phyloP scores from a whole-genome alignment of 2,329 filamentous ascomycete genomes.

The Trichoderma sp. region DNA sequence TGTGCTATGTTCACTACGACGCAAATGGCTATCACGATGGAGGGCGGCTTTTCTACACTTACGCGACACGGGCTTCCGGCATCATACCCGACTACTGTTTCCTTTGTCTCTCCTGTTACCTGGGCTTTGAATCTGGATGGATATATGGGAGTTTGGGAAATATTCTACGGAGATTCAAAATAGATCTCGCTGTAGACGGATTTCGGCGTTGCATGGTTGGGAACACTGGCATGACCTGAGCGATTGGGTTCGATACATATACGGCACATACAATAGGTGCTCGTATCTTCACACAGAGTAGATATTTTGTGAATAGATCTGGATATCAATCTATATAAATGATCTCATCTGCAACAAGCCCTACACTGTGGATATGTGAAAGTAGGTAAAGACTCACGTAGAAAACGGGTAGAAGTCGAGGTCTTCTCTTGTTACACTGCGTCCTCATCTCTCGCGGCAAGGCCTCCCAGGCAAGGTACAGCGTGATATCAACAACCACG shows the following conservation, averaged over 20 bases:
- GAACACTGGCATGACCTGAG: neutral
- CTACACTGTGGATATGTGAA: too few species aligned
- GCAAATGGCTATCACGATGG: conserved; percentile 24
- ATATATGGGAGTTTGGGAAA: conserved; percentile 6
- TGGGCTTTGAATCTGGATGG: conserved; percentile 4
- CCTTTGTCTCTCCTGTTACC: conserved; percentile 11
- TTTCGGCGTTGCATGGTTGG: conserved; percentile 11
- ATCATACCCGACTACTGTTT: conserved; percentile 3
- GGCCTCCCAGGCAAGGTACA: too few species aligned
- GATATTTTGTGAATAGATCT: conserved; percentile 3
- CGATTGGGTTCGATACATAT: conserved; percentile 9
- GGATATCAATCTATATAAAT: too few species aligned
- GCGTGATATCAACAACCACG: too few species aligned
- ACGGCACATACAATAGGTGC: neutral
- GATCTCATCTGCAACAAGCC: too few species aligned
- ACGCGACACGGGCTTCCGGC: conserved; percentile 8
- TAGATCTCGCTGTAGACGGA: conserved; percentile 18
- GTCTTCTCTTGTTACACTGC: too few species aligned
- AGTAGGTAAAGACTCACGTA: too few species aligned
- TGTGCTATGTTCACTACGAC: conserved; percentile 25
- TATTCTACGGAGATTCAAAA: neutral
- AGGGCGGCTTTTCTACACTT: conserved; percentile 13
- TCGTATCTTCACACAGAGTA: conserved; percentile 1
- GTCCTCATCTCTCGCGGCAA: too few species aligned
- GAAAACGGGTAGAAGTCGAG: too few species aligned